Base-by-base conservation (phyloP, 371 early-diverging fungal genomes). In the Neoconidiobolus thromboides region DNA sequence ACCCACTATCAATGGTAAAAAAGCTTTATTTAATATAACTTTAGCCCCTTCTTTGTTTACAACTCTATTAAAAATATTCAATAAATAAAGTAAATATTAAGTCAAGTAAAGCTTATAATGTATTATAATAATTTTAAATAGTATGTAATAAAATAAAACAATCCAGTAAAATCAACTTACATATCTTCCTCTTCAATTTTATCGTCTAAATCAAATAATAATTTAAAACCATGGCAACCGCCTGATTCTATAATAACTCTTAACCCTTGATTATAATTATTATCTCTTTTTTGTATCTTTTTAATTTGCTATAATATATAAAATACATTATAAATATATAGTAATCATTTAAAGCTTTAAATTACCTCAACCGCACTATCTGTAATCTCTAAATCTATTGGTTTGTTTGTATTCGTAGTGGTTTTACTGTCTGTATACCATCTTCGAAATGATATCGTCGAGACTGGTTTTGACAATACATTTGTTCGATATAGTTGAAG, bases 1-100 rank as follows among this genome's bases (percentile, higher is more conserved):
- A 7, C 94, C 95, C 47, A 77, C 71, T n/a, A 95, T 71, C 65
- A 91, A 78, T 10, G 85, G 87, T 67, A 94, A 68, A 39, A 91
- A 89, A 39, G 87, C 70, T 10, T 73, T 71, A 67, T 95, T 93
- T 2, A 92, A 73, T 0, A 93, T 75, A 43, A 96, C 81, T 42
- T 73, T 78, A 2, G 85, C 89, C 15, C 89, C 90, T 15, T 84
- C 79, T 55, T 80, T 81, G 47, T 90, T 91, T 69, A 94, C 82
- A 0, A 87, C 61, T 26, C 89, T 87, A 71, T 26, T 54, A 15
- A 56, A 54, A 46, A 47, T 2, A n/a, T 56, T 47, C 41, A 46
- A 39, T n/a, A 39, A 12, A 0, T 37, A 57, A 49, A 42, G 37
- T 60, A 42, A n/a, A 26, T 26, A 26, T 26, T 26, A 26, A 26